Base-by-base conservation (phyloP, 495 filamentous ascomycete genomes). In the Penicillium herquei region DNA sequence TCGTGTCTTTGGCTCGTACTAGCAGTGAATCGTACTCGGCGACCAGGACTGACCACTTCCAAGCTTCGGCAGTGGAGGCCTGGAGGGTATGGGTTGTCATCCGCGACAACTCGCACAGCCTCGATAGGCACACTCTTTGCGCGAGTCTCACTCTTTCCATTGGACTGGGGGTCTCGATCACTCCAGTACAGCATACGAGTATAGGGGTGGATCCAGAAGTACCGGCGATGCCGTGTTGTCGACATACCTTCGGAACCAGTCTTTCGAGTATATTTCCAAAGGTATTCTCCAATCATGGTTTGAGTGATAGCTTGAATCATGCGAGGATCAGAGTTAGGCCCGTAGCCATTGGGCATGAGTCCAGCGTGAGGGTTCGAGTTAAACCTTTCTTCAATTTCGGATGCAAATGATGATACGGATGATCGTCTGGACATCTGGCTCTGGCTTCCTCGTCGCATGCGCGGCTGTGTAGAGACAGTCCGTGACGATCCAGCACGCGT, bases 231-330 rank as follows among this genome's bases (percentile, higher is more conserved):
- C 42, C 94, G 80, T 35, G 91, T 96, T 53, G 83, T 84, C 5
- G 93, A 97, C 73, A 96, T 85, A 45, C 91, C 87, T 51, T 84
- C 86, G 5, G 92, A 86, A 14, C 92, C 92, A 54, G 92, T 80
- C 72, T 90, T 95, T 57, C 95, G 87, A 1, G 93, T 98, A 71
- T 98, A 98, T 66, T 98, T 98, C 94, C 94, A 98, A 13, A 98
- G 81, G 70, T 92, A 97, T 66, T 98, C 94, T 50, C 94, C 94
- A 65, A 98, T 98, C 94, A 98, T 98, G 10, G 94, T 98, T 71
- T 98, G 94, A 6, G 95, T 98, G 57, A 98, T 97, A 42, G 94
- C 94, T 77, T 98, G 93, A 54, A 98, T 98, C 91, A 98, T 98
- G 57, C 94, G 87, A 49, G 94, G 93, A 70, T 98, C 94, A 0